Evolutionary conservation across 2,329 filamentous ascomycete genomes (phyloP).

Genomic region (Penicillium sp.): DNA sequence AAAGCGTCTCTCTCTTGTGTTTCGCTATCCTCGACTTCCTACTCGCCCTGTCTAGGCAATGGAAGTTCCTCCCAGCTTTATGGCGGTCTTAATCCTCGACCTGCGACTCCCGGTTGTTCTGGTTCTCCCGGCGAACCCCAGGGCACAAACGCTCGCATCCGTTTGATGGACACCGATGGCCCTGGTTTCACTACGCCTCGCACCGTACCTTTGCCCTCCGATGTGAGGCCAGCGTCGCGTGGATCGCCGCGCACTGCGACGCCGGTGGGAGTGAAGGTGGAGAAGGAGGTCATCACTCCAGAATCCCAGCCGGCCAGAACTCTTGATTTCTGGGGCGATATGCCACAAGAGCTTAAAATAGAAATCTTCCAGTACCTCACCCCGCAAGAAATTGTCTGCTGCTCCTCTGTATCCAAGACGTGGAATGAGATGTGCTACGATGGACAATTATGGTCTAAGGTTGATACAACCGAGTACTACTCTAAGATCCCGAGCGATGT

Average conservation of each 20-base stretch:
- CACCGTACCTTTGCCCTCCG: conserved; percentile 63
- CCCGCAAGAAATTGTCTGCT: conserved; percentile 76
- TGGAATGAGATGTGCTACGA: conserved; percentile 88
- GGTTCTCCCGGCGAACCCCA: conserved; percentile 47
- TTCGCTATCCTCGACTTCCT: conserved; percentile 55
- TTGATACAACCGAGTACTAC: conserved; percentile 86
- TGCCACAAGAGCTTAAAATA: conserved; percentile 80
- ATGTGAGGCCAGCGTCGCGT: conserved; percentile 53
- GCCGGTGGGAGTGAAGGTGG: conserved; percentile 15
- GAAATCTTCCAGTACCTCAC: conserved; percentile 71
- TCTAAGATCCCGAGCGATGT: conserved; percentile 79
- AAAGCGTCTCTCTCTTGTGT: conserved; percentile 66
- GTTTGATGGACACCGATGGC: conserved; percentile 52
- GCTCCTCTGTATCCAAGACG: conserved; percentile 70
- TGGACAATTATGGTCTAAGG: conserved; percentile 83
- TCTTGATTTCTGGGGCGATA: conserved; percentile 71
- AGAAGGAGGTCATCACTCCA: conserved; percentile 17
- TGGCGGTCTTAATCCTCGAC: conserved; percentile 55
- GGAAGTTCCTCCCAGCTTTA: conserved; percentile 57
- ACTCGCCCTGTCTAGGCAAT: conserved; percentile 53
- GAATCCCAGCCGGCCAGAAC: conserved; percentile 36
- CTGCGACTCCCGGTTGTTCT: conserved; percentile 50
- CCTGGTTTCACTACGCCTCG: conserved; percentile 39
- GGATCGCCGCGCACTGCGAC: conserved; percentile 27
- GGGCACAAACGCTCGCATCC: conserved; percentile 55